Conservation (phyloP, 2,329 filamentous ascomycete species). For the Paracoccidioides brasiliensis region DNA sequence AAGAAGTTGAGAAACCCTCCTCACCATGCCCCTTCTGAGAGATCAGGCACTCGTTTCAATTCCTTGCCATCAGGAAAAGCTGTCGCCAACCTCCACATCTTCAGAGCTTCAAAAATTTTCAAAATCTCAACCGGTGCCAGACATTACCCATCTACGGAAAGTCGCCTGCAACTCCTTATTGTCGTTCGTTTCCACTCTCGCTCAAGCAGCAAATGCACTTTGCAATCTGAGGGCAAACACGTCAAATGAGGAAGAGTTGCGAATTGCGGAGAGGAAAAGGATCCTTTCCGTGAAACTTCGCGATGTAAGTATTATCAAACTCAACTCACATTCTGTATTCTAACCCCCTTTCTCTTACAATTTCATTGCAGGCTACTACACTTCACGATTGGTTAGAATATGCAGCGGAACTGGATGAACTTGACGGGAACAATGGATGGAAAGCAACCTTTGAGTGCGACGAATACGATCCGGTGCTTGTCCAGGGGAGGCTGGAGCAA, state of each 20-base stretch:
- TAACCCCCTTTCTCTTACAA: background rate
- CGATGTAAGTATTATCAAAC: constrained; percentile 40
- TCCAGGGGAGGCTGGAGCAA: constrained; percentile 56
- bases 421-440: constrained; percentile 74
- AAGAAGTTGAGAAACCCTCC: background rate
- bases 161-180: constrained; percentile 21
- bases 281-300: constrained; percentile 52
- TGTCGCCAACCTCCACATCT: background rate
- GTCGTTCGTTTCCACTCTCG: constrained; percentile 16
- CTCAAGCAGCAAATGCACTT: constrained; percentile 24
- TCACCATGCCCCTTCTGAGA: constrained; percentile 11
- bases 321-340: background rate
- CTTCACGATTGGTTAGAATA: constrained; percentile 61
- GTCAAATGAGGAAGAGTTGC: constrained; percentile 34
- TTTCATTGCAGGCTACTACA: constrained; percentile 16
- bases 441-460: constrained; percentile 54
- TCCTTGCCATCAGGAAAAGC: background rate
- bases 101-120: background rate
- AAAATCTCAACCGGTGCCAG: background rate
- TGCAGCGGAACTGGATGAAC: constrained; percentile 60
- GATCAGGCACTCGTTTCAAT: constrained; percentile 7
- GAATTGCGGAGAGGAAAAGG: constrained; percentile 47
- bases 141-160: constrained; percentile 12
- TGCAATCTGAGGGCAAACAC: constrained; percentile 40
- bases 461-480: constrained; percentile 58